A percentile compares a stretch with the other conserved stretches of the same genome.
phyloP scores from a whole-genome alignment of 2,329 filamentous ascomycete genomes.

The Ceratocystis smalleyi region DNA sequence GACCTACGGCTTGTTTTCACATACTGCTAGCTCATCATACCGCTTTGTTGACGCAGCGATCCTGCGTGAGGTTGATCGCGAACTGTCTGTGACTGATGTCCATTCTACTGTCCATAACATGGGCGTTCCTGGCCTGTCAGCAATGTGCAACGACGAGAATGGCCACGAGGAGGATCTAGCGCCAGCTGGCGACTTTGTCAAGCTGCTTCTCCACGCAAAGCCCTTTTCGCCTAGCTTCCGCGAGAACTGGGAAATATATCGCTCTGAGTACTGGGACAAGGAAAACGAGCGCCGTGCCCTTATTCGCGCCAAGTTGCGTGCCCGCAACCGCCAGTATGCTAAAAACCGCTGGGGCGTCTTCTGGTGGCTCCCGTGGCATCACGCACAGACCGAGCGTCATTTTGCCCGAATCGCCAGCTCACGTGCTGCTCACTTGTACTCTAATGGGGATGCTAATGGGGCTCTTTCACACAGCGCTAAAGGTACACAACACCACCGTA shows the following conservation, averaged over 20 bases:
- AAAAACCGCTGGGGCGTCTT: conserved; percentile 57
- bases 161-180: conserved; percentile 82
- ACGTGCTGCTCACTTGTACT: conserved; percentile 20
- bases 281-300: conserved; percentile 79
- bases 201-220: conserved; percentile 79
- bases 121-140: not conserved
- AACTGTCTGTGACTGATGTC: conserved; percentile 33
- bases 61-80: conserved; percentile 44
- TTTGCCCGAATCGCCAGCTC: conserved; percentile 16
- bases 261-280: conserved; percentile 89
- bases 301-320: conserved; percentile 53
- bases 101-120: conserved; percentile 28
- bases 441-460: conserved; percentile 28
- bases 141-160: conserved; percentile 35
- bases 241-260: conserved; percentile 92
- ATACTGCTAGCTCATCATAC: conserved; percentile 53
- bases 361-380: conserved; percentile 68
- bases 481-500: conserved; percentile 32
- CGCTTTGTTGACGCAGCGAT: conserved; percentile 56
- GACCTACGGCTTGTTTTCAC: conserved; percentile 57
- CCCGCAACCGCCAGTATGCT: conserved; percentile 51
- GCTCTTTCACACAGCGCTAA: conserved; percentile 21
- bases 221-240: conserved; percentile 88
- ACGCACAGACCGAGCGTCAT: conserved; percentile 23
- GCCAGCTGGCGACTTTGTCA: conserved; percentile 79